Percentiles rank a stretch among this genome's conserved stretches.
Evolutionary conservation across 306 rosid genomes (phyloP).

Genomic region (Cicer bijugum): DNA sequence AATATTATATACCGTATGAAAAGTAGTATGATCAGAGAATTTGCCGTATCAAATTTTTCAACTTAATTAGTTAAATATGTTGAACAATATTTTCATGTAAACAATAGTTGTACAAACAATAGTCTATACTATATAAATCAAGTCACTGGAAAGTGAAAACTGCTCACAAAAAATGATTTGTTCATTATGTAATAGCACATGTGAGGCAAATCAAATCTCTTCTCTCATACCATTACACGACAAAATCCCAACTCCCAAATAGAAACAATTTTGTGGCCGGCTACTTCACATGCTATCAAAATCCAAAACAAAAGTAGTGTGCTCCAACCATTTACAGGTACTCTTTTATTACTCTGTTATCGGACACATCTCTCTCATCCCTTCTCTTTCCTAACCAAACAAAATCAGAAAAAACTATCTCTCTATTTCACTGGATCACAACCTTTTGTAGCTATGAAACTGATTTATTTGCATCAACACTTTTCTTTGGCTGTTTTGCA

Average conservation of each 20-base stretch:
- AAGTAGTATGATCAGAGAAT: too few species aligned
- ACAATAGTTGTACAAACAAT: too few species aligned
- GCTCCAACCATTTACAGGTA: not conserved
- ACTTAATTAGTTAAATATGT: too few species aligned
- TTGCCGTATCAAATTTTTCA: too few species aligned
- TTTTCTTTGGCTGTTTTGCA: conserved; percentile 5
- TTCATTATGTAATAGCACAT: conserved; percentile 45
- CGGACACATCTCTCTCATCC: conserved; percentile 26
- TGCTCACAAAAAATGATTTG: conserved; percentile 30
- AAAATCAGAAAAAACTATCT: conserved; percentile 29
- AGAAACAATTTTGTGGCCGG: conserved; percentile 55
- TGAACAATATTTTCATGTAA: too few species aligned
- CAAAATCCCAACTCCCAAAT: conserved; percentile 53
- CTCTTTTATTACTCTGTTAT: not conserved
- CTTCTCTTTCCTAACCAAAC: conserved; percentile 21
- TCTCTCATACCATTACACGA: not conserved
- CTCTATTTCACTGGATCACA: conserved; percentile 22
- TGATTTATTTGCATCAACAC: conserved; percentile 14
- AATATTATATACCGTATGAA: too few species aligned
- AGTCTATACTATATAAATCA: too few species aligned
- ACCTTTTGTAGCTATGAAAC: conserved; percentile 52
- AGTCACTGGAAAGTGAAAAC: too few species aligned
- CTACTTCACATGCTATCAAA: conserved; percentile 59
- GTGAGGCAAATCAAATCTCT: conserved; percentile 36
- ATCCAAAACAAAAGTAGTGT: conserved; percentile 28